phyloP scores from a whole-genome alignment of 1,139 yeast genomes.

The Suhomyces panamericanus region DNA sequence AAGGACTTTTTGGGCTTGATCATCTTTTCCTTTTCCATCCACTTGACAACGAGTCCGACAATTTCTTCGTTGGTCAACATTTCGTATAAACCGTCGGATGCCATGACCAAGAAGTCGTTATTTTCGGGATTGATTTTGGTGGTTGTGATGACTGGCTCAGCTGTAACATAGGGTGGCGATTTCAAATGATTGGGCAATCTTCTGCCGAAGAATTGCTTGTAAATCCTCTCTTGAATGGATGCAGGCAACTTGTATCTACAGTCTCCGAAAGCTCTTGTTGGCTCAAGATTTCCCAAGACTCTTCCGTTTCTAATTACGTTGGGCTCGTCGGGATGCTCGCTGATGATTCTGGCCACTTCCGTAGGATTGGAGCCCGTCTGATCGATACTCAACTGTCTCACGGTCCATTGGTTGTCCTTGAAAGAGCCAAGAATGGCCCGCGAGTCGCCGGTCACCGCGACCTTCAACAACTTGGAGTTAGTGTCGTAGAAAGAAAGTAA shows the following conservation, averaged over 20 bases:
- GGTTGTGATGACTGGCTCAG: conserved; percentile 89
- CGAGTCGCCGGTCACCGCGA: conserved; percentile 96
- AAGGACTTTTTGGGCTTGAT: conserved; percentile 52
- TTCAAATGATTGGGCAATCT: conserved; percentile 73
- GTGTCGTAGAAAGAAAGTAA: conserved; percentile 85
- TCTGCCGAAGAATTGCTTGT: conserved; percentile 81
- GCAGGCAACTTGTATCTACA: conserved; percentile 83
- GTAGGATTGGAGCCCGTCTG: conserved; percentile 92
- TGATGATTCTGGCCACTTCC: conserved; percentile 79
- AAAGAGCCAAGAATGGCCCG: conserved; percentile 84
- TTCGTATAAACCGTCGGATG: conserved; percentile 92
- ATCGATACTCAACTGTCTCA: conserved; percentile 80
- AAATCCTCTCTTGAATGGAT: conserved; percentile 70
- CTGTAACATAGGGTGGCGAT: conserved; percentile 97
- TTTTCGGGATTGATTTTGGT: conserved; percentile 70
- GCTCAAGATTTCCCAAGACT: conserved; percentile 92
- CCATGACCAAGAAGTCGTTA: conserved; percentile 88
- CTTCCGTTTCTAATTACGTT: conserved; percentile 84
- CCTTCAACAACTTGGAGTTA: conserved; percentile 65
- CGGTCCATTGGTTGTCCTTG: conserved; percentile 79
- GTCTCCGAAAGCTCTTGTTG: conserved; percentile 96
- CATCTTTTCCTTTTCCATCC: conserved; percentile 83
- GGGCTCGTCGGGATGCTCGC: conserved; percentile 92
- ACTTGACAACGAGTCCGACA: conserved; percentile 85
- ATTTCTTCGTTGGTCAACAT: conserved; percentile 91